Conservation (phyloP, 2,329 filamentous ascomycete species). For the Orbilia oligospora region DNA sequence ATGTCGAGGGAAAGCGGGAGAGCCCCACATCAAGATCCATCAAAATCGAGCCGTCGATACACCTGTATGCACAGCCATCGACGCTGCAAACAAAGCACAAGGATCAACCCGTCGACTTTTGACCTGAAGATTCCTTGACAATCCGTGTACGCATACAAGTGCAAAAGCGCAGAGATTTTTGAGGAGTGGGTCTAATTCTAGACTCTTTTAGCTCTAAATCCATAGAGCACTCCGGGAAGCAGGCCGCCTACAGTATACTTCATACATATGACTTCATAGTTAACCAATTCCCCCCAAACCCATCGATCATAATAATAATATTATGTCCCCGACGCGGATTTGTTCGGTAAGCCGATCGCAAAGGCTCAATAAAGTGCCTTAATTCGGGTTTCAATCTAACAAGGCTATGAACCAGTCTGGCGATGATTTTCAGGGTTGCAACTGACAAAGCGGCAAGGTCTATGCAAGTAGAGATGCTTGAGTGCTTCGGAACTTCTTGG, state of each 20-base stretch:
- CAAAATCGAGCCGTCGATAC: slow-evolving; percentile 29
- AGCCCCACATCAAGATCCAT: slow-evolving; percentile 9
- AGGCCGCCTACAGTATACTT: neutral
- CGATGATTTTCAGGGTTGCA: slow-evolving; percentile 41
- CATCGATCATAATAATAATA: neutral
- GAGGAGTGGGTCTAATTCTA: slow-evolving; percentile 7
- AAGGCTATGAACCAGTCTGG: neutral
- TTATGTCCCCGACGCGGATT: slow-evolving; percentile 33
- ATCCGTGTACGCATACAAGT: too few relatives aligned
- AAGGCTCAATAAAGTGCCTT: slow-evolving; percentile 6
- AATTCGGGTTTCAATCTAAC: neutral
- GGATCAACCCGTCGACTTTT: slow-evolving; percentile 18
- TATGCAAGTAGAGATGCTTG: slow-evolving; percentile 30
- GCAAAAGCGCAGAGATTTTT: slow-evolving; percentile 11
- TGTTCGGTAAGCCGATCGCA: slow-evolving; percentile 18
- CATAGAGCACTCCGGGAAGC: neutral
- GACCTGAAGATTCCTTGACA: neutral
- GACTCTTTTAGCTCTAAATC: neutral
- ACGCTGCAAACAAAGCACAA: slow-evolving; percentile 22
- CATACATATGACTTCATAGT: slow-evolving; percentile 26
- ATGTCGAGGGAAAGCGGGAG: slow-evolving; percentile 6
- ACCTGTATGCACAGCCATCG: slow-evolving; percentile 10
- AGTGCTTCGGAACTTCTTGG: slow-evolving; percentile 48
- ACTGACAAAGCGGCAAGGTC: too few relatives aligned
- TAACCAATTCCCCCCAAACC: too few relatives aligned